Base-by-base conservation (phyloP, 164 flowering plant genomes). In the Protea cynaroides region DNA sequence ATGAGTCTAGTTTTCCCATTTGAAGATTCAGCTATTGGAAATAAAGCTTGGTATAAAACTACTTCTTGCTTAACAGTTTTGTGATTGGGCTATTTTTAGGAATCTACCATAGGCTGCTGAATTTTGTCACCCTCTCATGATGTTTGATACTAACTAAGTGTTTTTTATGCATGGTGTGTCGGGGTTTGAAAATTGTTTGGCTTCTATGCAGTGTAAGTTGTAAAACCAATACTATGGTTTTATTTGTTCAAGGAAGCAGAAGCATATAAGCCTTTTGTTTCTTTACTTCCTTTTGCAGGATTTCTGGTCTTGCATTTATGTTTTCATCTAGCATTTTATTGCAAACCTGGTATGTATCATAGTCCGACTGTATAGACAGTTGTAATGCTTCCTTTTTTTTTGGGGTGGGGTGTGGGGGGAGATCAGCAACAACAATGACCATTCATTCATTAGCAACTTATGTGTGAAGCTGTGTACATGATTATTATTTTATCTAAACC, bases 281-380 rank as follows among this genome's bases (percentile, higher is more conserved):
- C 34, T 29, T 29, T 29, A 2, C 34, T 29, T 29, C 34, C 34
- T 29, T 46, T 37, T 82, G 79, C 94, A 93, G 98, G 65, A 90
- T 90, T 64, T 97, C 88, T 67, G 97, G 98, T 64, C 97, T 93
- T 69, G 98, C 97, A 14, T 93, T 90, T 72, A 90, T 93, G 98
- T 93, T 90, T 75, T 93, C 98, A 21, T 65, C 98, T 36, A 93
- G 97, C 79, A 83, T 93, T 56, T 73, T 93, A 66, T 79, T 93
- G 53, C 98, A 93, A 76, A 87, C 57, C 73, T 93, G 97, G 98
- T 93, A 84, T 64, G 73, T 71, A 65, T 49, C 18, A 49, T 49
- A 13, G 2, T 59, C 22, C 2, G 46, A 40, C 46, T 12, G 8
- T 4, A 8, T 40, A 40, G 10, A 40, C 8, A 40, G 8, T 40